Base-by-base conservation (phyloP, 2,329 filamentous ascomycete genomes). In the Colletotrichum sp. region DNA sequence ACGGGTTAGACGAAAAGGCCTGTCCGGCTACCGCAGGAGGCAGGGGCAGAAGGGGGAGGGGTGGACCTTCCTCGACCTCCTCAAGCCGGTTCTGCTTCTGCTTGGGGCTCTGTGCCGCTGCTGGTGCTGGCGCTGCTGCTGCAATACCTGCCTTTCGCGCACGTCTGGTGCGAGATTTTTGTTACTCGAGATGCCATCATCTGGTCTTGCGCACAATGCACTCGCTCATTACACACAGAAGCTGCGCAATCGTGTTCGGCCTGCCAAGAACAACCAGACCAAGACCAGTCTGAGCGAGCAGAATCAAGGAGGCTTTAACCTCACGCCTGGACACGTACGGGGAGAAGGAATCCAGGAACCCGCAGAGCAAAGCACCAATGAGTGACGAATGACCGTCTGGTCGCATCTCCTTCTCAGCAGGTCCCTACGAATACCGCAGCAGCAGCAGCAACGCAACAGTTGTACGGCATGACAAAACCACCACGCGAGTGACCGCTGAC, bases 241-340 rank as follows among this genome's bases (percentile, higher is more conserved):
- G 52, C n/a, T 60, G 55, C 52, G 67, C 67, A 69, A 13, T 69
- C 34, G 69, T 75, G 39, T 72, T 75, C 69, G 69, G 73, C 57
- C 65, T 68, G 32, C 59, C 62, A 64, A 65, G 24, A 52, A 16
- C 32, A 36, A 62, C 52, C 16, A 55, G 39, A 52, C 26, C 64
- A 64, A 55, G 39, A 52, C 39, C 59, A 64, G 73, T 75, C 73
- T 71, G 52, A 73, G 73, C 73, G 36, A 73, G 70, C 73, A 63
- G 26, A 55, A 68, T 52, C 32, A 57, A 8, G 24, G 57, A 22
- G 63, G 62, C 68, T 75, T 60, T 36, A 52, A 63, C 30, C 24
- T 75, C 32, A 63, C 48, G 73, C 48, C 44, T 32, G 44, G 57
- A 55, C n/a, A 52, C 1, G 44, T 22, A 48, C 44, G 44, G 44